phyloP scores from a whole-genome alignment of 1,284 basidiomycete species.

The Cryptococcus jaspeensis region DNA sequence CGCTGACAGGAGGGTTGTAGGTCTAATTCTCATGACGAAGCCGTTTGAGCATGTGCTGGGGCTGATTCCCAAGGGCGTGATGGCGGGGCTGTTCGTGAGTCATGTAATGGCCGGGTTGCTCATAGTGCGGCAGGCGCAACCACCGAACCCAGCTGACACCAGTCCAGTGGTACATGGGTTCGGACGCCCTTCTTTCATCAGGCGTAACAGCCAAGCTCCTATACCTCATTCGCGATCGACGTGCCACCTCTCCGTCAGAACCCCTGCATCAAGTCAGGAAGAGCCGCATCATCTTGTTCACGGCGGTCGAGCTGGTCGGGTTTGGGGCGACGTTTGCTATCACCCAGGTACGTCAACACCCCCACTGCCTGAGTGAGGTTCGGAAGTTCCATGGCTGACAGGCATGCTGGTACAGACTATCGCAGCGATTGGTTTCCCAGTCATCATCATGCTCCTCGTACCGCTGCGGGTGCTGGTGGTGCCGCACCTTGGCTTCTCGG shows the following conservation, averaged over 20 bases:
- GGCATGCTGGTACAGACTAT: conserved; percentile 63
- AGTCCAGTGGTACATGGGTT: conserved; percentile 83
- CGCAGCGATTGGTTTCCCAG: conserved; percentile 85
- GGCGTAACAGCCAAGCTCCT: conserved; percentile 81
- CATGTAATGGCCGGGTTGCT: not conserved
- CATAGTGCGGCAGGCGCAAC: too few species aligned
- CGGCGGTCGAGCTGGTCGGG: conserved; percentile 74
- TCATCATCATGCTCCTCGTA: conserved; percentile 84
- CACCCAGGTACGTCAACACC: conserved; percentile 59
- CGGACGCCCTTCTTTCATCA: conserved; percentile 74
- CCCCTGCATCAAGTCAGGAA: conserved; percentile 73
- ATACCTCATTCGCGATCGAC: conserved; percentile 74
- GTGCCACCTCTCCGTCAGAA: conserved; percentile 63
- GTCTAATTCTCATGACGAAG: conserved; percentile 67
- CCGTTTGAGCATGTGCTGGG: conserved; percentile 77
- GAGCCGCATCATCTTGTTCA: conserved; percentile 73
- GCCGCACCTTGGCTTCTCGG: conserved; percentile 73
- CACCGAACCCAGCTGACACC: conserved; percentile 1
- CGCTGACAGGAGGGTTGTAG: conserved; percentile 20
- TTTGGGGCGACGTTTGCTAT: conserved; percentile 90
- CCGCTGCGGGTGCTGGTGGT: conserved; percentile 73
- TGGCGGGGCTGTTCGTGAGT: conserved; percentile 55
- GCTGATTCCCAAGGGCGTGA: conserved; percentile 68
- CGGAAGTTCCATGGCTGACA: not conserved
- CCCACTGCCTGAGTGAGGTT: not conserved